Percentiles rank a stretch among this genome's conserved stretches.
Conservation (phyloP, 345 rosid genomes). For the Populus deltoides region DNA sequence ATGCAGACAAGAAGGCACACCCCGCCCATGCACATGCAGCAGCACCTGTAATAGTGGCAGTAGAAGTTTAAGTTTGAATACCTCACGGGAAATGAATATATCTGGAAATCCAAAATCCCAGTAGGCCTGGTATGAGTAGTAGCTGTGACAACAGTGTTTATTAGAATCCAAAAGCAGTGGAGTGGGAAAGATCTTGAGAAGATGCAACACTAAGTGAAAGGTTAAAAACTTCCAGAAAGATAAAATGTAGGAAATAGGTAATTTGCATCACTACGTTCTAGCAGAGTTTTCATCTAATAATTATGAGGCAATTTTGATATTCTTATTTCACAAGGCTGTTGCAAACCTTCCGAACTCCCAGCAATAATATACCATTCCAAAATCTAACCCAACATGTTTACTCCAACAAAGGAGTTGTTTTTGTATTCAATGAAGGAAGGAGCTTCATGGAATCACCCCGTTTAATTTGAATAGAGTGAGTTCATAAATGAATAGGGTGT, state of each 20-base stretch:
- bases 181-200: neutral
- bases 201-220: neutral
- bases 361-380: neutral
- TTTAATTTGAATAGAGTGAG: neutral
- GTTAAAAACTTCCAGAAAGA: neutral
- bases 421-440: neutral
- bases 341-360: neutral
- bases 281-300: neutral
- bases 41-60: neutral
- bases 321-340: neutral
- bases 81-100: constrained; percentile 96
- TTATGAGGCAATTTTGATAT: neutral
- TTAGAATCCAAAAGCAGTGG: constrained; percentile 12
- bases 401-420: neutral
- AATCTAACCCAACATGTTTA: neutral
- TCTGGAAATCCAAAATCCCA: constrained; percentile 83
- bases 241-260: neutral
- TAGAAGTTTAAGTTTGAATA: constrained; percentile 25
- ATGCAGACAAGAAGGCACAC: neutral
- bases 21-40: neutral
- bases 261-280: neutral
- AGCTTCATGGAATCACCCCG: neutral
- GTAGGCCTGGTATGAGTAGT: constrained; percentile 81
- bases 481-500: neutral
- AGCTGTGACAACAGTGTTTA: constrained; percentile 45